Evolutionary conservation across 2,329 filamentous ascomycete genomes (phyloP).

Genomic region (Alternaria ethzedia): DNA sequence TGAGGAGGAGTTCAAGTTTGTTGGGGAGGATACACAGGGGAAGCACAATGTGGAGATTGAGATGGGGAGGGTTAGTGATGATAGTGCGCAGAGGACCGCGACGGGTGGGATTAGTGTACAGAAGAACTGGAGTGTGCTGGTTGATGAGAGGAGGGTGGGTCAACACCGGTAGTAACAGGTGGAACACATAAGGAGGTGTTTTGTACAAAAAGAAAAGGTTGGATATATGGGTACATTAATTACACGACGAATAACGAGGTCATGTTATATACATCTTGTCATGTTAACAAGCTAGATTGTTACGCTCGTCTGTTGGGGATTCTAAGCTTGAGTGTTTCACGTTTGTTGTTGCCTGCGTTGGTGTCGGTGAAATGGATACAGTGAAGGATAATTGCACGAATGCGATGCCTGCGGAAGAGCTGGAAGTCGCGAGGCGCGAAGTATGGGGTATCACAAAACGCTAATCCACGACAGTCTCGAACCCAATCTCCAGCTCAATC

Average conservation of each 20-base stretch:
- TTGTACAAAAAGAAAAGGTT: not conserved
- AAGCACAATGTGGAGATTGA: slow-evolving; percentile 17
- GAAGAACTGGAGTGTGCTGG: slow-evolving; percentile 14
- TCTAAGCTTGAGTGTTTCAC: not conserved
- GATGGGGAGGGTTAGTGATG: slow-evolving; percentile 10
- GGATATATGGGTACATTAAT: not conserved
- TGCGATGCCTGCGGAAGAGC: not conserved
- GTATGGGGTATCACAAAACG: not conserved
- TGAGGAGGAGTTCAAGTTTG: slow-evolving; percentile 25
- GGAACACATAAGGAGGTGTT: not conserved
- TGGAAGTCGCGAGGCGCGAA: not conserved
- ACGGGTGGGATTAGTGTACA: slow-evolving; percentile 7
- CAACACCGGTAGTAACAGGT: not conserved
- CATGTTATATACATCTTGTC: not conserved
- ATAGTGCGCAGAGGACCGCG: slow-evolving; percentile 4
- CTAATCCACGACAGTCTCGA: not conserved
- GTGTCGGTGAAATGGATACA: not conserved
- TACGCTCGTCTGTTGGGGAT: not conserved
- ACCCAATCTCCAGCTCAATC: slow-evolving; percentile 14
- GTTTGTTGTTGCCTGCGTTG: not conserved
- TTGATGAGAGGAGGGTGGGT: slow-evolving; percentile 6
- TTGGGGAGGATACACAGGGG: slow-evolving; percentile 10
- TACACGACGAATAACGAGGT: not conserved
- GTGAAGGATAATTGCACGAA: not conserved
- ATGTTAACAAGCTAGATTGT: not conserved